A percentile compares a stretch with the other conserved stretches of the same genome.
phyloP scores from a whole-genome alignment of 2,329 filamentous ascomycete species.

The Monosporascus sp. region DNA sequence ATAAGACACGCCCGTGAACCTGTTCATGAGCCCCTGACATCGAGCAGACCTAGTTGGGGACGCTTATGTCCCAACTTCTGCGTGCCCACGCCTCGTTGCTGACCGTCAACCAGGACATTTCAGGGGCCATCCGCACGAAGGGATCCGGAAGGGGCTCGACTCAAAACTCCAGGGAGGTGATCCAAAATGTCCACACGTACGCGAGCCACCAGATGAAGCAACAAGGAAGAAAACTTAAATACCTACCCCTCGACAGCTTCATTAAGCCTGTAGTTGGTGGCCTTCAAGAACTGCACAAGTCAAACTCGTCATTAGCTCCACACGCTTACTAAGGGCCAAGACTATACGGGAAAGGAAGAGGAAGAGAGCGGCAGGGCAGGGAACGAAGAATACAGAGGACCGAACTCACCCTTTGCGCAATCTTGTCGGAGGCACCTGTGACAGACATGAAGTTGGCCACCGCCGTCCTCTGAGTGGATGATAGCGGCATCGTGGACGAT shows the following conservation, averaged over 20 bases:
- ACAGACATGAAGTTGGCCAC: slow-evolving; percentile 23
- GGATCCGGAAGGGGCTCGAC: no score
- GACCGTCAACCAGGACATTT: no score
- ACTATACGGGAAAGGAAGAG: background rate
- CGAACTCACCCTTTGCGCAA: slow-evolving; percentile 17
- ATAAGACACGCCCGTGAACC: no score
- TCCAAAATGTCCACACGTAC: background rate
- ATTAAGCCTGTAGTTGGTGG: slow-evolving; percentile 44
- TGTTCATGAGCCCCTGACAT: no score
- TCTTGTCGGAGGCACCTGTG: slow-evolving; percentile 23
- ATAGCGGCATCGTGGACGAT: slow-evolving; percentile 10
- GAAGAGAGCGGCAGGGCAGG: background rate
- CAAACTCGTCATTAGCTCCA: background rate
- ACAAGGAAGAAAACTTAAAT: slow-evolving; percentile 6
- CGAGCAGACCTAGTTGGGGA: no score
- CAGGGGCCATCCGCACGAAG: no score
- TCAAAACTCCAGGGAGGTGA: no score
- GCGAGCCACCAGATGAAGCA: slow-evolving; percentile 6
- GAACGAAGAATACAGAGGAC: background rate
- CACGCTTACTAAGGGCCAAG: background rate
- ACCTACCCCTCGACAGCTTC: slow-evolving; percentile 55
- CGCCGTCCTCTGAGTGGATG: slow-evolving; percentile 20
- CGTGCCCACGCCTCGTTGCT: no score
- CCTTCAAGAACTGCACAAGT: slow-evolving; percentile 28
- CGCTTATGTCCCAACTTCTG: no score